A percentile compares a stretch with the other conserved stretches of the same genome.
phyloP scores from a whole-genome alignment of 768 basidiomycete species.

The Boletus vinaceobasis region DNA sequence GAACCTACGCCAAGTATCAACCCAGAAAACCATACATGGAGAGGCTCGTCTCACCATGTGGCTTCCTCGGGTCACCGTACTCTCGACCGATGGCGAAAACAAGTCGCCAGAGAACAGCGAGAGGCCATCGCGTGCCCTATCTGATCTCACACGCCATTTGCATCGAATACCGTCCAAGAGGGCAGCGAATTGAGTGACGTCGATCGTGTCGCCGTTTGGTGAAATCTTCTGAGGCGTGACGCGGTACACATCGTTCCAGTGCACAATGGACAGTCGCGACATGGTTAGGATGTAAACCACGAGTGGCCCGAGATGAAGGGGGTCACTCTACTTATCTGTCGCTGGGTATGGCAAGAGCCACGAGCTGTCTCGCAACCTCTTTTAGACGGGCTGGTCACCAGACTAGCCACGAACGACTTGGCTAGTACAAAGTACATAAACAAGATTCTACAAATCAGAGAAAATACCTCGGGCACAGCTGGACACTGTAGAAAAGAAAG shows the following conservation, averaged over 20 bases:
- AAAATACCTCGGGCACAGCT: no score
- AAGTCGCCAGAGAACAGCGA: slow-evolving; percentile 87
- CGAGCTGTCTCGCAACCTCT: no score
- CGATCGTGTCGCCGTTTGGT: slow-evolving; percentile 60
- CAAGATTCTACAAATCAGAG: not conserved
- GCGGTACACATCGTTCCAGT: slow-evolving; percentile 85
- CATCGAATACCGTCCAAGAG: slow-evolving; percentile 61
- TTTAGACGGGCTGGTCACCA: no score
- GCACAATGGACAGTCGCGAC: slow-evolving; percentile 46
- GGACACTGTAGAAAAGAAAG: no score
- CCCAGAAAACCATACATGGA: not conserved
- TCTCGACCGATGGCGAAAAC: slow-evolving; percentile 85
- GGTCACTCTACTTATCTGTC: slow-evolving; percentile 1
- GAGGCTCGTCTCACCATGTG: slow-evolving; percentile 67
- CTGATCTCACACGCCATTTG: slow-evolving; percentile 47
- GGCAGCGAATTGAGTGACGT: slow-evolving; percentile 82
- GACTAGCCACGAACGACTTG: no score
- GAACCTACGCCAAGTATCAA: slow-evolving; percentile 51
- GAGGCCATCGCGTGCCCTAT: slow-evolving; percentile 65
- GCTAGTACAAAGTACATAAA: not conserved
- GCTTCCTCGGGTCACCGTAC: slow-evolving; percentile 82
- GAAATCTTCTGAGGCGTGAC: slow-evolving; percentile 70
- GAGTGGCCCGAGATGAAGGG: not conserved
- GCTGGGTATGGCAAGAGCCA: not conserved
- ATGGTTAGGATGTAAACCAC: slow-evolving; percentile 21